phyloP scores from a whole-genome alignment of 2,329 filamentous ascomycete species.

The Fusarium aywerte region DNA sequence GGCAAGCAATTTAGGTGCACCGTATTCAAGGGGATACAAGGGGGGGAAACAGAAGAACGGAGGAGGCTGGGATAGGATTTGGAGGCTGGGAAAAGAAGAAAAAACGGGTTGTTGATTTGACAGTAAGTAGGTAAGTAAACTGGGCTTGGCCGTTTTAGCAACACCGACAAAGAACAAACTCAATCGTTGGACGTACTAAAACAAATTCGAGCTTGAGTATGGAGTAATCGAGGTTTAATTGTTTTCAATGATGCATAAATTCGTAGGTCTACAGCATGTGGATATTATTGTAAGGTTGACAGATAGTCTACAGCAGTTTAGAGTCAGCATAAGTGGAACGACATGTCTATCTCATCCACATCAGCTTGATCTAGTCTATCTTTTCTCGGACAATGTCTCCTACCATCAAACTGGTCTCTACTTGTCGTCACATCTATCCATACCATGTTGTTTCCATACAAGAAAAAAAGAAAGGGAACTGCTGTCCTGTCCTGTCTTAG shows the following conservation, averaged over 20 bases:
- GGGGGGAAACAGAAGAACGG: neutral
- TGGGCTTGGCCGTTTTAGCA: slow-evolving; percentile 29
- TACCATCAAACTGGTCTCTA: neutral
- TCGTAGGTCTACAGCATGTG: neutral
- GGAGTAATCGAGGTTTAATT: slow-evolving; percentile 3
- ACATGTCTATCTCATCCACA: neutral
- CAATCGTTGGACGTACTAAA: slow-evolving; percentile 20
- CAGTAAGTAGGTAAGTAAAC: neutral
- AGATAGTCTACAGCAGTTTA: neutral
- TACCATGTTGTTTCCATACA: neutral
- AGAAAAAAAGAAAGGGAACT: neutral
- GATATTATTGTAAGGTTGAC: too few species aligned
- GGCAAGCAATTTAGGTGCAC: slow-evolving; percentile 32
- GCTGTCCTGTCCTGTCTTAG: neutral
- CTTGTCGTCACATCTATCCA: neutral
- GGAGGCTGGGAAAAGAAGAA: slow-evolving; percentile 29
- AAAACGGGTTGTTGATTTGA: slow-evolving; percentile 17
- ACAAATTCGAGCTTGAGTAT: neutral
- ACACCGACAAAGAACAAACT: slow-evolving; percentile 20
- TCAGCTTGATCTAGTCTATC: neutral
- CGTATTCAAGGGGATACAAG: slow-evolving; percentile 16
- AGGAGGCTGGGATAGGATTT: slow-evolving; percentile 27
- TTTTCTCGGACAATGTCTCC: neutral
- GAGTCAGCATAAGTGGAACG: slow-evolving; percentile 7
- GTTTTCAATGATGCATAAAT: slow-evolving; percentile 15